These are phyloP conservation scores for Pseudoneurospora amorphoporcata DNA, from an alignment of 495 filamentous ascomycete species.

Conservation along the genomic window DNA sequence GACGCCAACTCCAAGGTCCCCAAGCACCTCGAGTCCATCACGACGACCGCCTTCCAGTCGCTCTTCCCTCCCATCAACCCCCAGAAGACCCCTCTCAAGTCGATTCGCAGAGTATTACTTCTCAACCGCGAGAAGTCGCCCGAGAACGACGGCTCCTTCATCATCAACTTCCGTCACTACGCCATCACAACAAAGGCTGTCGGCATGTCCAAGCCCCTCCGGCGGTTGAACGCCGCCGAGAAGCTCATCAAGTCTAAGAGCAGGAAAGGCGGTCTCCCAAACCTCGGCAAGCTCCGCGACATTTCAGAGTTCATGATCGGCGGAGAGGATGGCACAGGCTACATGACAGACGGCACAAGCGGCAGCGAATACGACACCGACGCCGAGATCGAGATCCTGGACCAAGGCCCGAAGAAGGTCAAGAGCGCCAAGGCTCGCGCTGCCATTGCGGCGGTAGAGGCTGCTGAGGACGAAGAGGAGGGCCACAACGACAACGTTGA, in stretches of 20 bases:
- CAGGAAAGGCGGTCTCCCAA: conserved; percentile 66
- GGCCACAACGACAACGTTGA: conserved; percentile 43
- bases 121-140: conserved; percentile 63
- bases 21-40: conserved; percentile 85
- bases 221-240: conserved; percentile 82
- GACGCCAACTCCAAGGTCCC: conserved; percentile 54
- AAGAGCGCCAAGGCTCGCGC: conserved; percentile 49
- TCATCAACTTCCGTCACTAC: conserved; percentile 89
- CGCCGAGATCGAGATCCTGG: conserved; percentile 86
- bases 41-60: conserved; percentile 90
- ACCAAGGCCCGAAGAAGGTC: conserved; percentile 60
- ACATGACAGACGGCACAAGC: conserved; percentile 71
- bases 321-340: conserved; percentile 65
- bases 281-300: conserved; percentile 82
- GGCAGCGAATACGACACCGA: conserved; percentile 91
- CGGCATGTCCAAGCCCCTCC: conserved; percentile 70
- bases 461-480: conserved; percentile 19
- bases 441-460: conserved; percentile 16
- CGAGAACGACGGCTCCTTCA: conserved; percentile 58
- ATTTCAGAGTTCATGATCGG: conserved; percentile 91
- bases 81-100: conserved; percentile 73
- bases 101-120: conserved; percentile 80
- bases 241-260: conserved; percentile 47
- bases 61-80: conserved; percentile 95
- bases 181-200: conserved; percentile 83